Percentiles rank a stretch among this genome's conserved stretches.
Conservation (phyloP, 306 rosid species). For the Alnus rubra region DNA sequence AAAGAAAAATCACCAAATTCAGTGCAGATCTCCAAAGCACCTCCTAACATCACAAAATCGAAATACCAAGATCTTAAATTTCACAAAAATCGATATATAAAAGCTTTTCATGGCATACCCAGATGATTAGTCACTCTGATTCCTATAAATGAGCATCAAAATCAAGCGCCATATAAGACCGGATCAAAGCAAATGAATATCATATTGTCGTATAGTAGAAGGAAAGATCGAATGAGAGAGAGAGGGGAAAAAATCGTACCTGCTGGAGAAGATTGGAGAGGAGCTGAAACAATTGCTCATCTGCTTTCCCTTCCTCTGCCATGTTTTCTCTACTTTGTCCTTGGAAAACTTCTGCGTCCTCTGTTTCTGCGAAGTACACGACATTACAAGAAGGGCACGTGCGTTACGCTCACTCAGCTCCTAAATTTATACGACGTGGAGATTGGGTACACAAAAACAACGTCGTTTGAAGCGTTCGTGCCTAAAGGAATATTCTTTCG, state of each 20-base stretch:
- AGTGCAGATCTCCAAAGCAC: constrained; percentile 7
- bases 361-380: too few relatives aligned
- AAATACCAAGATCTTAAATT: constrained; percentile 21
- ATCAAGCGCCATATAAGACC: not conserved
- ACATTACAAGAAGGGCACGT: too few relatives aligned
- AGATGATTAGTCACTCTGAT: not conserved
- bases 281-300: constrained; percentile 75
- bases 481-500: not conserved
- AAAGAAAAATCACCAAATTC: constrained; percentile 13
- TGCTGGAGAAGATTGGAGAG: constrained; percentile 74
- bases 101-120: constrained; percentile 4
- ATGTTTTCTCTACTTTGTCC: constrained; percentile 26
- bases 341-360: not conserved
- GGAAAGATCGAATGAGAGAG: not conserved
- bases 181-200: not conserved
- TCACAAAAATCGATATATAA: not conserved
- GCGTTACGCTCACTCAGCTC: too few relatives aligned
- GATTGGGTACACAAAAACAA: too few relatives aligned
- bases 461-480: too few relatives aligned
- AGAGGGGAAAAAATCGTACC: constrained; percentile 34
- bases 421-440: too few relatives aligned
- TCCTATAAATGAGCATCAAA: not conserved
- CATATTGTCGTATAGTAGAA: too few relatives aligned
- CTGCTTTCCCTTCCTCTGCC: constrained; percentile 67
- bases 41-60: not conserved